These are phyloP conservation scores for Suillus decipiens DNA, from an alignment of 768 basidiomycete genomes.

Conservation along the genomic window DNA sequence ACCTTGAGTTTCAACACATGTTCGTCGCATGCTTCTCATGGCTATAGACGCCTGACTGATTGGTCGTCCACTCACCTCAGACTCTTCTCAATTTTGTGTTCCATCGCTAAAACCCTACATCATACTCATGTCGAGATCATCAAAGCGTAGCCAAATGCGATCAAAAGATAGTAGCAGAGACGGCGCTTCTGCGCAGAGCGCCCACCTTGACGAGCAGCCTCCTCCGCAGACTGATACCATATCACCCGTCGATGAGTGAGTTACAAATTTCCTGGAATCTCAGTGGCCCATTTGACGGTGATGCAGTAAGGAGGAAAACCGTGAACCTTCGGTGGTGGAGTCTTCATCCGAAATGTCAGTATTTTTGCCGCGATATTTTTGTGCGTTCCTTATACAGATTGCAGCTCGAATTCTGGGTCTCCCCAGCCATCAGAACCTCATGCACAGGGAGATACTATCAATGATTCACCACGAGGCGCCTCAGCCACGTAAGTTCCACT, in stretches of 20 bases:
- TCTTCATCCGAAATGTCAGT: background rate
- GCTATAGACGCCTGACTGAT: no score
- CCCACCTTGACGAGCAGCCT: background rate
- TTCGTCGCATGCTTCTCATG: no score
- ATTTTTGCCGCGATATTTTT: background rate
- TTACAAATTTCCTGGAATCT: background rate
- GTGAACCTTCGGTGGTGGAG: background rate
- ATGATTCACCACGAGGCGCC: background rate
- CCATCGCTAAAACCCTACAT: background rate
- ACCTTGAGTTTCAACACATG: no score
- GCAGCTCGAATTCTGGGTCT: background rate
- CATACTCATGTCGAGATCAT: background rate
- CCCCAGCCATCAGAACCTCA: background rate
- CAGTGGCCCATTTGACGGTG: background rate
- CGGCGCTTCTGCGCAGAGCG: background rate
- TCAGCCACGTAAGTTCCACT: background rate
- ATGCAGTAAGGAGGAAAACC: background rate
- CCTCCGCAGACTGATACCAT: background rate
- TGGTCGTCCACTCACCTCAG: background rate
- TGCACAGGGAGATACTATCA: background rate
- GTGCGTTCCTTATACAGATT: background rate
- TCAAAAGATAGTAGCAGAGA: background rate
- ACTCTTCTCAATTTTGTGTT: background rate
- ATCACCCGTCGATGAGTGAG: background rate
- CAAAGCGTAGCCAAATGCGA: background rate